phyloP scores from a whole-genome alignment of 2,329 filamentous ascomycete species.

The Xylariaceae sp. region DNA sequence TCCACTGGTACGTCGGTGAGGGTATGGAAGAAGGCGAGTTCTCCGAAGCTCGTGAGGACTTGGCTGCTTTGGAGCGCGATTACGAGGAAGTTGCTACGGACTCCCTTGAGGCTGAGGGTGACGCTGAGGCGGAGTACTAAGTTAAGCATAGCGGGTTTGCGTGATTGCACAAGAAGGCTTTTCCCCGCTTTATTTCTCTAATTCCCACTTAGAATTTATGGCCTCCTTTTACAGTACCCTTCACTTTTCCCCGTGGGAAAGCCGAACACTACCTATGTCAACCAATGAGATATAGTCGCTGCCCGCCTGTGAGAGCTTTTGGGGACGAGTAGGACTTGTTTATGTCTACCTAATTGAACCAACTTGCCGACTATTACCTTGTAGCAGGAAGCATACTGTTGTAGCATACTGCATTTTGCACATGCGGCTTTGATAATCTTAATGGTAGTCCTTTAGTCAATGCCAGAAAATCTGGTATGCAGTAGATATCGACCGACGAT shows the following conservation, averaged over 20 bases:
- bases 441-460: conserved; percentile 26
- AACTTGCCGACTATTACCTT: conserved; percentile 20
- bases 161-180: conserved; percentile 19
- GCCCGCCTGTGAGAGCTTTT: conserved; percentile 13
- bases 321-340: conserved; percentile 22
- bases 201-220: conserved; percentile 10
- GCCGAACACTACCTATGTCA: conserved; percentile 1
- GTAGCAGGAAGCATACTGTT: conserved; percentile 24
- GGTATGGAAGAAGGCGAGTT: conserved; percentile 99
- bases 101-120: conserved; percentile 82
- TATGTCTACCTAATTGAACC: conserved; percentile 22
- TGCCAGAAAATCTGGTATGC: not conserved
- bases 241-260: conserved; percentile 1
- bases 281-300: conserved; percentile 2
- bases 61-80: conserved; percentile 95
- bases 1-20: conserved; percentile 99
- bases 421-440: conserved; percentile 31
- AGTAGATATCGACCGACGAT: not conserved
- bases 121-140: conserved; percentile 88
- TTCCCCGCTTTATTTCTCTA: conserved; percentile 15
- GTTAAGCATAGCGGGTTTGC: conserved; percentile 13
- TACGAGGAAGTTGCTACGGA: conserved; percentile 98
- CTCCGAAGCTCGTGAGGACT: conserved; percentile 96
- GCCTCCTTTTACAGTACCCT: conserved; percentile 8
- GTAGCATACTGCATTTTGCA: conserved; percentile 32